Percentiles rank a stretch among this genome's conserved stretches.
These are phyloP conservation scores for Penicillium verrucosum DNA, from an alignment of 2,329 filamentous ascomycete genomes.

Conservation along the genomic window DNA sequence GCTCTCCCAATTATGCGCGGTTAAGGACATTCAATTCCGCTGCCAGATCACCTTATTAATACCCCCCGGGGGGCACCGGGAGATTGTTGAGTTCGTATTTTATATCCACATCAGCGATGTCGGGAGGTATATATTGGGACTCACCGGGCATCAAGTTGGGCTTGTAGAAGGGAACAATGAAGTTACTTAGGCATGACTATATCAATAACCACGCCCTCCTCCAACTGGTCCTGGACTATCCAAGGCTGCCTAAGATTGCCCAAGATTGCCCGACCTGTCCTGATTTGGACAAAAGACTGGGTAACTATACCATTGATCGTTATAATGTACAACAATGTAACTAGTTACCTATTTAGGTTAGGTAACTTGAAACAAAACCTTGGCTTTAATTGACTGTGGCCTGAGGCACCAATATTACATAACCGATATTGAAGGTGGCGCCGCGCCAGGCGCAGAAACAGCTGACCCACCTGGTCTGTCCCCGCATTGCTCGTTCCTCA, in stretches of 20 bases:
- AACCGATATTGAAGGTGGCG: slow-evolving; percentile 8
- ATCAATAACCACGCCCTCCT: too few relatives aligned
- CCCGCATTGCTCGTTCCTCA: slow-evolving; percentile 31
- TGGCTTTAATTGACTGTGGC: neutral
- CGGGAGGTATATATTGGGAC: too few relatives aligned
- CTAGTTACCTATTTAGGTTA: neutral
- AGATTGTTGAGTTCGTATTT: neutral
- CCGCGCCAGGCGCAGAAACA: slow-evolving; percentile 12
- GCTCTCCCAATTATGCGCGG: neutral
- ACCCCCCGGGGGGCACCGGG: neutral
- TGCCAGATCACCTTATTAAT: neutral
- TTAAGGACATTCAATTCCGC: neutral
- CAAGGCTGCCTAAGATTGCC: neutral
- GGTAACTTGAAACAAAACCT: neutral
- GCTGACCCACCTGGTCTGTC: slow-evolving; percentile 10
- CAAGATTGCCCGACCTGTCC: neutral
- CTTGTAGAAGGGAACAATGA: neutral
- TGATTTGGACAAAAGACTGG: neutral
- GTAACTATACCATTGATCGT: neutral
- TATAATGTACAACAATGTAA: neutral
- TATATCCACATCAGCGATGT: neutral
- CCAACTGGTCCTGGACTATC: neutral
- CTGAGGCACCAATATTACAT: neutral
- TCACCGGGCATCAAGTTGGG: neutral
- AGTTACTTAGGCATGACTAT: neutral